A percentile compares a stretch with the other conserved stretches of the same genome.
These are phyloP conservation scores for Vitis rotundifolia DNA, from an alignment of 164 flowering plant species.

Conservation along the genomic window DNA sequence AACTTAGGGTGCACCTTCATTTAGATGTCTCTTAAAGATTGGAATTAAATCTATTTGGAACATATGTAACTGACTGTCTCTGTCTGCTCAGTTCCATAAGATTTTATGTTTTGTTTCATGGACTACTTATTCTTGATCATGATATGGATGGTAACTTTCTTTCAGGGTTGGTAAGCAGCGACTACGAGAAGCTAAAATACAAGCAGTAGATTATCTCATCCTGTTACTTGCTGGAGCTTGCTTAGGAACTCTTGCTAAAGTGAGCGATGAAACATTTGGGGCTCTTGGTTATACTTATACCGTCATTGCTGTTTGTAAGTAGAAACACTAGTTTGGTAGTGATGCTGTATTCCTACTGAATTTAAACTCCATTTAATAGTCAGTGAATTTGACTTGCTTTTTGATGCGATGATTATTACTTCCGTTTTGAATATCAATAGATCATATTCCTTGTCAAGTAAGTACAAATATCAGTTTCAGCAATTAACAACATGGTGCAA, in stretches of 20 bases:
- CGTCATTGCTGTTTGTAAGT: slow-evolving; percentile 94
- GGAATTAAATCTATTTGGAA: too few species aligned
- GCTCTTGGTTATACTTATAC: slow-evolving; percentile 78
- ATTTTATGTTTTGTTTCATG: neutral
- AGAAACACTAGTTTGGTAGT: neutral
- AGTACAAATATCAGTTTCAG: too few species aligned
- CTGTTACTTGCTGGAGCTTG: slow-evolving; percentile 92
- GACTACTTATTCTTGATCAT: slow-evolving; percentile 7
- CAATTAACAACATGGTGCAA: too few species aligned
- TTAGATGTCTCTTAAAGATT: too few species aligned
- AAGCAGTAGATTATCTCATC: slow-evolving; percentile 81
- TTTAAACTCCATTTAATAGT: too few species aligned
- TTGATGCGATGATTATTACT: too few species aligned
- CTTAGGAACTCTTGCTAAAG: slow-evolving; percentile 83
- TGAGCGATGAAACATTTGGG: slow-evolving; percentile 83
- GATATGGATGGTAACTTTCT: neutral
- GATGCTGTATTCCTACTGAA: too few species aligned
- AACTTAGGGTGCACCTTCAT: too few species aligned
- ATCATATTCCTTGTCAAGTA: too few species aligned
- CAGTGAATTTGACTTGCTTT: too few species aligned
- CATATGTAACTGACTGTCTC: too few species aligned
- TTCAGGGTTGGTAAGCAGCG: slow-evolving; percentile 87
- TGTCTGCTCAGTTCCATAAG: neutral
- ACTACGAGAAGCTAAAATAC: slow-evolving; percentile 74
- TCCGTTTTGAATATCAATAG: too few species aligned